A percentile compares a stretch with the other conserved stretches of the same genome.
Conservation (phyloP, 1,284 basidiomycete genomes). For the Cryptococcus sp. region DNA sequence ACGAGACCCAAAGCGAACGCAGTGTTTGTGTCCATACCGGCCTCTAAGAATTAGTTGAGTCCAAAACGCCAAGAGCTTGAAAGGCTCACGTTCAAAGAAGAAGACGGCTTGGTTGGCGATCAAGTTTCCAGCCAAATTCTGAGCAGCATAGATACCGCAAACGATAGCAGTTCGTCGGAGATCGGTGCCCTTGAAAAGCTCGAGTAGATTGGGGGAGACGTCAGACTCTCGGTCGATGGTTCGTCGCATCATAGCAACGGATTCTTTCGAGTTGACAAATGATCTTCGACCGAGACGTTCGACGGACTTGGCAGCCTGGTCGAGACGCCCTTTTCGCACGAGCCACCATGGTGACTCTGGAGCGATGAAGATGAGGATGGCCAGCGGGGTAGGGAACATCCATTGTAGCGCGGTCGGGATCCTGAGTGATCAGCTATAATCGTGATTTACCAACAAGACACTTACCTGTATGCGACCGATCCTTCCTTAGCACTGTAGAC, state of each 20-base stretch:
- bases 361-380: constrained; percentile 27
- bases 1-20: constrained; percentile 35
- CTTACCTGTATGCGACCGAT: constrained; percentile 23
- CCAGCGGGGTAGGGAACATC: constrained; percentile 38
- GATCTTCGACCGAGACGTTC: constrained; percentile 22
- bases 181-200: constrained; percentile 49
- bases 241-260: constrained; percentile 32
- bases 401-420: constrained; percentile 35
- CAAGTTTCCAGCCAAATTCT: constrained; percentile 40
- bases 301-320: constrained; percentile 41
- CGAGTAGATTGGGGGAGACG: constrained; percentile 31
- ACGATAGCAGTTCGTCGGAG: constrained; percentile 49
- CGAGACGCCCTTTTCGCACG: constrained; percentile 48
- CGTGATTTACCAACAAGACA: not conserved
- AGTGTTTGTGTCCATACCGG: constrained; percentile 34
- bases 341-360: constrained; percentile 51
- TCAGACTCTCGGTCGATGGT: constrained; percentile 20
- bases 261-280: constrained; percentile 13
- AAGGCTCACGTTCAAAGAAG: constrained; percentile 33
- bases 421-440: constrained; percentile 6
- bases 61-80: not conserved
- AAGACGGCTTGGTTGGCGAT: constrained; percentile 37
- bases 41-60: constrained; percentile 17
- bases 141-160: constrained; percentile 40
- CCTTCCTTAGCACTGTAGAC: constrained; percentile 14